phyloP scores from a whole-genome alignment of 2,329 filamentous ascomycete species.

The Fusarium virguliforme region DNA sequence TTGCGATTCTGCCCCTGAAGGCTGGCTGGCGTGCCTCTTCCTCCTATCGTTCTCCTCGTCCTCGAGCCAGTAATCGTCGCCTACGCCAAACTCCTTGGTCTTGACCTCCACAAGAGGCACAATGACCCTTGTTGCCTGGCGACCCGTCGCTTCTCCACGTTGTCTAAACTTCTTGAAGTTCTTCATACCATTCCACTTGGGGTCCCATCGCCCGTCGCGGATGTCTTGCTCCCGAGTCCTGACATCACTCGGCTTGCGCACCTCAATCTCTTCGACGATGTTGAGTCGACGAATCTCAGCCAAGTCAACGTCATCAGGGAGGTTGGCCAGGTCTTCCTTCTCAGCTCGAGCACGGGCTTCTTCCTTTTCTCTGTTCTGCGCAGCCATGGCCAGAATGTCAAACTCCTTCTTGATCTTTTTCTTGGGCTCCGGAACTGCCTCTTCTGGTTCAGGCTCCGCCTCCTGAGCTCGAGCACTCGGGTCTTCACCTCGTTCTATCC shows the following conservation, averaged over 20 bases:
- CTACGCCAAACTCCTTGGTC: slow-evolving; percentile 80
- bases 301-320: slow-evolving; percentile 77
- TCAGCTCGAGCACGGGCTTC: slow-evolving; percentile 74
- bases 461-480: slow-evolving; percentile 55
- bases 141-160: slow-evolving; percentile 66
- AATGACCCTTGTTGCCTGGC: slow-evolving; percentile 69
- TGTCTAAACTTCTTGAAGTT: slow-evolving; percentile 93
- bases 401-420: slow-evolving; percentile 73
- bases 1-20: slow-evolving; percentile 44
- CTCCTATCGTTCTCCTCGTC: slow-evolving; percentile 59
- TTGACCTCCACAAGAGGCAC: slow-evolving; percentile 81
- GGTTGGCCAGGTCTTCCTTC: slow-evolving; percentile 67
- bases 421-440: slow-evolving; percentile 51
- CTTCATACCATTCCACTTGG: slow-evolving; percentile 92
- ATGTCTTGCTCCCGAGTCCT: slow-evolving; percentile 65
- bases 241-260: slow-evolving; percentile 62
- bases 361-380: slow-evolving; percentile 74
- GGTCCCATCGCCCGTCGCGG: slow-evolving; percentile 80
- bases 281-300: slow-evolving; percentile 81
- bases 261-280: slow-evolving; percentile 82
- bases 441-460: slow-evolving; percentile 43
- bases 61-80: slow-evolving; percentile 83
- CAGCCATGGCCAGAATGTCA: slow-evolving; percentile 78
- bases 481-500: slow-evolving; percentile 72
- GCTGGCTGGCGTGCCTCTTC: slow-evolving; percentile 51